A percentile compares a stretch with the other conserved stretches of the same genome.
phyloP scores from a whole-genome alignment of 805 yeast species.

The Huiozyma naganishii region DNA sequence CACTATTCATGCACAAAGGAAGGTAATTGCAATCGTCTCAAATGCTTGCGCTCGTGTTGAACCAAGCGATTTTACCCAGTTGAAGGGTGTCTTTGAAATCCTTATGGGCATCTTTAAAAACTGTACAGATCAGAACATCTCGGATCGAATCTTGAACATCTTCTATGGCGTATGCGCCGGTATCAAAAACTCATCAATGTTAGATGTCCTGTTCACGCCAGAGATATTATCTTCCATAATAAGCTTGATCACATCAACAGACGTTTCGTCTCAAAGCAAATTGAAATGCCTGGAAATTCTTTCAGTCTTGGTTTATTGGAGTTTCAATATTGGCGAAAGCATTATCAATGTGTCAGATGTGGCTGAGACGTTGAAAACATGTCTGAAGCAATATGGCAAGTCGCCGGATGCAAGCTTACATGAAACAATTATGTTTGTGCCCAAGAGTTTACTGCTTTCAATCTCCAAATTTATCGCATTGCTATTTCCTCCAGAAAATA shows the following conservation, averaged over 20 bases:
- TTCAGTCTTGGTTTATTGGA: constrained; percentile 35
- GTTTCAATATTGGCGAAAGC: constrained; percentile 32
- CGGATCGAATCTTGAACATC: constrained; percentile 14
- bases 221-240: constrained; percentile 28
- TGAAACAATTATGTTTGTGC: constrained; percentile 64
- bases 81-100: constrained; percentile 48
- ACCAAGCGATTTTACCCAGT: constrained; percentile 31
- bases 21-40: constrained; percentile 63
- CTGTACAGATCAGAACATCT: constrained; percentile 37
- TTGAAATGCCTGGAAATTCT: constrained; percentile 32
- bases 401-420: constrained; percentile 33
- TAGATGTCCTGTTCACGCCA: constrained; percentile 16
- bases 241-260: constrained; percentile 20
- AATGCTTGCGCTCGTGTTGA: constrained; percentile 47
- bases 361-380: constrained; percentile 36
- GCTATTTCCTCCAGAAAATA: constrained; percentile 41
- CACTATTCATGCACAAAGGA: constrained; percentile 79
- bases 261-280: constrained; percentile 24
- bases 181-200: constrained; percentile 9
- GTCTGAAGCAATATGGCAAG: constrained; percentile 43
- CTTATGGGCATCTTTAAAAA: constrained; percentile 44
- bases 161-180: constrained; percentile 21
- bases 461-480: constrained; percentile 46
- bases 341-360: constrained; percentile 41
- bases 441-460: constrained; percentile 50